Percentiles rank a stretch among this genome's conserved stretches.
Conservation (phyloP, 495 filamentous ascomycete genomes). For the Cetradonia linearis region DNA sequence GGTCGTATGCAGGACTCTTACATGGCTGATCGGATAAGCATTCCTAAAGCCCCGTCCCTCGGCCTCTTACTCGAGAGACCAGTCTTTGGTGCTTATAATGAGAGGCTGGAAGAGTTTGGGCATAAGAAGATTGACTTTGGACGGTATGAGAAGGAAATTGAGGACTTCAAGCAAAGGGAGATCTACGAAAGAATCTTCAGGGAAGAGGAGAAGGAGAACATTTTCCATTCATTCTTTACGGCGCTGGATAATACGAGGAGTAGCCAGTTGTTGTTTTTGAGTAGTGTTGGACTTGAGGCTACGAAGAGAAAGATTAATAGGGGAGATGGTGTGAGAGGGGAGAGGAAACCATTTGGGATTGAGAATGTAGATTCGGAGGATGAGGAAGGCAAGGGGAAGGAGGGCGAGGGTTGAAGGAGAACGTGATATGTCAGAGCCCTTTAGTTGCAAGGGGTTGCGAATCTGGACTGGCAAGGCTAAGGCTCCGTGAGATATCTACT, state of each 20-base stretch:
- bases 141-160: conserved; percentile 64
- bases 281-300: conserved; percentile 19
- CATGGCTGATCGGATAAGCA: conserved; percentile 54
- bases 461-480: too few species aligned
- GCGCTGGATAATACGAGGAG: conserved; percentile 19
- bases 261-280: conserved; percentile 20
- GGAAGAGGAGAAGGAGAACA: conserved; percentile 68
- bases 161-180: conserved; percentile 81
- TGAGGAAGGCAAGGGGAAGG: conserved; percentile 7
- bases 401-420: not conserved
- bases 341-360: conserved; percentile 2
- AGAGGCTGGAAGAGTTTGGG: conserved; percentile 43
- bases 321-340: not conserved
- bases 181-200: conserved; percentile 89
- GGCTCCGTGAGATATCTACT: too few species aligned
- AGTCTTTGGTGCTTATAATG: conserved; percentile 80
- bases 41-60: conserved; percentile 86
- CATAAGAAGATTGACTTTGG: conserved; percentile 66
- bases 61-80: conserved; percentile 83
- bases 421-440: not conserved
- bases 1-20: conserved; percentile 60
- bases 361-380: conserved; percentile 15
- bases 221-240: conserved; percentile 27
- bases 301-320: conserved; percentile 11
- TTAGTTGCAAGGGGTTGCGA: too few species aligned